These are phyloP conservation scores for Panaeolus papilionaceus DNA, from an alignment of 768 basidiomycete species.

Conservation along the genomic window DNA sequence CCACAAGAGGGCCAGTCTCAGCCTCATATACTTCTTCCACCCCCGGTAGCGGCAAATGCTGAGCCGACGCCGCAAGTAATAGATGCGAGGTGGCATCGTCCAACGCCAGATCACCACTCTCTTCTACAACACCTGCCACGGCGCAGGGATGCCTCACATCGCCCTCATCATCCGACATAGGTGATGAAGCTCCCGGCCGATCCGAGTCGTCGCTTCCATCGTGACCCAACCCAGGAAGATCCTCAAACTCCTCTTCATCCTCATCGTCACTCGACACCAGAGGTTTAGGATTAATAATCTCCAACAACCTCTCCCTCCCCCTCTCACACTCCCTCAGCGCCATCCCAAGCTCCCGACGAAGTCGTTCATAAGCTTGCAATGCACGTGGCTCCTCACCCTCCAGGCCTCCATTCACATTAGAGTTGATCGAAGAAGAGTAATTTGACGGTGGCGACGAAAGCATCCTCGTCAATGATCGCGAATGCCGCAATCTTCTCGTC, in stretches of 20 bases:
- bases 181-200: constrained; percentile 49
- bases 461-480: constrained; percentile 25
- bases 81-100: constrained; percentile 69
- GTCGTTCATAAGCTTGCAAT: constrained; percentile 73
- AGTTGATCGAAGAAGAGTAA: background rate
- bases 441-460: background rate
- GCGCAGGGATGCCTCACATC: constrained; percentile 23
- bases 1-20: constrained; percentile 49
- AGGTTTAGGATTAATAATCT: constrained; percentile 56
- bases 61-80: constrained; percentile 53
- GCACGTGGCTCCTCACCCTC: constrained; percentile 51
- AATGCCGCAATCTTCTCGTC: constrained; percentile 24
- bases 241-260: constrained; percentile 47
- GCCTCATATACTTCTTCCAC: constrained; percentile 87
- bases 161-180: constrained; percentile 38
- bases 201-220: constrained; percentile 64
- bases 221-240: constrained; percentile 59
- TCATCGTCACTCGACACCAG: constrained; percentile 38
- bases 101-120: constrained; percentile 35
- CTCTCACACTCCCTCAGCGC: constrained; percentile 86
- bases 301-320: constrained; percentile 68
- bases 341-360: constrained; percentile 77
- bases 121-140: constrained; percentile 31
- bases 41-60: constrained; percentile 67
- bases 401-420: constrained; percentile 21